Conservation (phyloP, 345 rosid genomes). For the Eucalyptus erythrocorys region DNA sequence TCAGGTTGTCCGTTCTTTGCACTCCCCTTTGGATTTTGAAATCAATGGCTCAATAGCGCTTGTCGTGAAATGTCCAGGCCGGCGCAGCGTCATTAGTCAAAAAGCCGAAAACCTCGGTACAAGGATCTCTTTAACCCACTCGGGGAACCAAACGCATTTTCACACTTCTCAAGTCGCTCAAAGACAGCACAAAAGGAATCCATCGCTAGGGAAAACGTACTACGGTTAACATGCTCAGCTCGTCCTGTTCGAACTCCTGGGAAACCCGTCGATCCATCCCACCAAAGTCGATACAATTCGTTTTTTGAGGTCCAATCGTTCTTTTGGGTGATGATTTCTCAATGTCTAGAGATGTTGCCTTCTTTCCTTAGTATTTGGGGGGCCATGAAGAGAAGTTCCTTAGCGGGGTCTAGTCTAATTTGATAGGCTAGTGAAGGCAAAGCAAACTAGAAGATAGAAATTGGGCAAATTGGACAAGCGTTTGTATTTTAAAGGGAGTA, state of each 20-base stretch:
- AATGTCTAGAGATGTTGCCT: background rate
- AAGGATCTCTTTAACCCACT: background rate
- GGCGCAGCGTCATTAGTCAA: background rate
- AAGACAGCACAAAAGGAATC: background rate
- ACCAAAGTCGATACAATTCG: fast-evolving
- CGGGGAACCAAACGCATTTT: background rate
- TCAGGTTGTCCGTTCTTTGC: background rate
- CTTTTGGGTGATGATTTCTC: background rate
- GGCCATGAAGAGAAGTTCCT: background rate
- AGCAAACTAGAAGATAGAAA: background rate
- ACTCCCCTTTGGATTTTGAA: background rate
- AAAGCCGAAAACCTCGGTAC: background rate
- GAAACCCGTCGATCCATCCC: background rate
- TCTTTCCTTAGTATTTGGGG: background rate
- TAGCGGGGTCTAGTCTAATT: background rate
- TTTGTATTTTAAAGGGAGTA: background rate
- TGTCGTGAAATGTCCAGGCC: background rate
- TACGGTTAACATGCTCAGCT: background rate
- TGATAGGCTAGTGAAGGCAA: background rate
- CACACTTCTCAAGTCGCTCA: background rate
- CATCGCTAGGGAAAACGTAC: background rate
- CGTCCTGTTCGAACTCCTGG: background rate
- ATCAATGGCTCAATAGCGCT: background rate
- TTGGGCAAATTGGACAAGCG: background rate
- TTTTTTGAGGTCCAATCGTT: background rate